Percentiles rank a stretch among this genome's conserved stretches.
Evolutionary conservation across 1,284 basidiomycete species (phyloP).

Genomic region (Porodaedalea pini): DNA sequence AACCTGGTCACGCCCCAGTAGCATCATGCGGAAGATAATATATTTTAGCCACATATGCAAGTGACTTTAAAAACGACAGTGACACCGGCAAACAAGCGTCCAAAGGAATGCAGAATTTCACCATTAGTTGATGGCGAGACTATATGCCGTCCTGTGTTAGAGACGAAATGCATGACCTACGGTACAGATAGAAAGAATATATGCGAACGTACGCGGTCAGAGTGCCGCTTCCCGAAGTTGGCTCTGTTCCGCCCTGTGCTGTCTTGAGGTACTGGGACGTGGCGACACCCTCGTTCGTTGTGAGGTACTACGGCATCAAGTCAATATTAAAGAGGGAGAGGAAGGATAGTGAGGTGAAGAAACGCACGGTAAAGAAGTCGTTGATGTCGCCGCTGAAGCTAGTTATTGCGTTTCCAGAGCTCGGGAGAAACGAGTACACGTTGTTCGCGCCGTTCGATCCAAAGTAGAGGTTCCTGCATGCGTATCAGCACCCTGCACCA

Average conservation of each 20-base stretch:
- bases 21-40: no score
- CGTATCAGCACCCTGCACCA: background rate
- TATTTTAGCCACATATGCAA: no score
- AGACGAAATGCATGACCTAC: background rate
- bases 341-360: background rate
- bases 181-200: background rate
- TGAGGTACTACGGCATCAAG: constrained; percentile 44
- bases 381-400: constrained; percentile 56
- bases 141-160: constrained; percentile 37
- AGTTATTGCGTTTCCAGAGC: constrained; percentile 37
- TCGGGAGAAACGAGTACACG: constrained; percentile 62
- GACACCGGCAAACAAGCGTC: no score
- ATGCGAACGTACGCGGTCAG: constrained; percentile 45
- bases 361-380: constrained; percentile 47
- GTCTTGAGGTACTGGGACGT: constrained; percentile 50
- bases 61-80: no score
- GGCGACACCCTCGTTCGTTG: constrained; percentile 41
- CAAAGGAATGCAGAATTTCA: no score
- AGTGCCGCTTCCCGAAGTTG: constrained; percentile 51
- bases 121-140: constrained; percentile 37
- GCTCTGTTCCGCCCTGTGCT: constrained; percentile 54
- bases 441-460: constrained; percentile 57
- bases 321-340: background rate
- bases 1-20: no score
- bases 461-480: constrained; percentile 49